Conservation (phyloP, 129 eudicot species). For the Flaveria linearis region DNA sequence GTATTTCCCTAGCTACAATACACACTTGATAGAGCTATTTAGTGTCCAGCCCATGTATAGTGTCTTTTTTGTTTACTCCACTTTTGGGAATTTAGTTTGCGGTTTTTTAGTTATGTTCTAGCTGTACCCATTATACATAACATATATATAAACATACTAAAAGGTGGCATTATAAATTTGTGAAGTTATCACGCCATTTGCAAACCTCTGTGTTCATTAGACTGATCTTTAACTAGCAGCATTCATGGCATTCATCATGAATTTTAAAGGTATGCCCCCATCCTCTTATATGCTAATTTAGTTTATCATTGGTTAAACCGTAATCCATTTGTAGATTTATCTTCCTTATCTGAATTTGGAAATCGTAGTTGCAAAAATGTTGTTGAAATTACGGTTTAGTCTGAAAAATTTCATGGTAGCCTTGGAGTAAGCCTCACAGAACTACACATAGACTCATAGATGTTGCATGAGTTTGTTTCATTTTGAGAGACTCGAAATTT, state of each 20-base stretch:
- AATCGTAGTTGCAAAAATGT: not conserved
- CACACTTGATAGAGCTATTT: constrained; percentile 26
- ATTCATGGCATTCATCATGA: constrained; percentile 12
- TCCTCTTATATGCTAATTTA: too few species aligned
- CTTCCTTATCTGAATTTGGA: not conserved
- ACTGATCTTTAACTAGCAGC: constrained; percentile 13
- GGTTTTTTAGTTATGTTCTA: constrained; percentile 1
- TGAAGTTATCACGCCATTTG: not conserved
- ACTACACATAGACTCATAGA: not conserved
- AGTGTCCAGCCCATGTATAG: constrained; percentile 31
- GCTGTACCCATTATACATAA: not conserved
- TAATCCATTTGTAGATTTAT: not conserved
- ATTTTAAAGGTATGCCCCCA: constrained; percentile 30
- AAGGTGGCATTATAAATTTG: constrained; percentile 24
- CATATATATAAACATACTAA: constrained; percentile 18
- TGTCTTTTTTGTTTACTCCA: constrained; percentile 26
- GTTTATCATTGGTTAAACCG: not conserved
- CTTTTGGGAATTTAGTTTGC: constrained; percentile 26
- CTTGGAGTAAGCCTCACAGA: not conserved
- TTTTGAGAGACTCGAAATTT: not conserved
- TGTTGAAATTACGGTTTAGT: not conserved
- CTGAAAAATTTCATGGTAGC: not conserved
- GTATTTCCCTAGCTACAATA: constrained; percentile 27
- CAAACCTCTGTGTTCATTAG: not conserved
- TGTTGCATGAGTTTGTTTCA: constrained; percentile 8